Conservation (phyloP, 495 filamentous ascomycete species). For the Physcia stellaris region DNA sequence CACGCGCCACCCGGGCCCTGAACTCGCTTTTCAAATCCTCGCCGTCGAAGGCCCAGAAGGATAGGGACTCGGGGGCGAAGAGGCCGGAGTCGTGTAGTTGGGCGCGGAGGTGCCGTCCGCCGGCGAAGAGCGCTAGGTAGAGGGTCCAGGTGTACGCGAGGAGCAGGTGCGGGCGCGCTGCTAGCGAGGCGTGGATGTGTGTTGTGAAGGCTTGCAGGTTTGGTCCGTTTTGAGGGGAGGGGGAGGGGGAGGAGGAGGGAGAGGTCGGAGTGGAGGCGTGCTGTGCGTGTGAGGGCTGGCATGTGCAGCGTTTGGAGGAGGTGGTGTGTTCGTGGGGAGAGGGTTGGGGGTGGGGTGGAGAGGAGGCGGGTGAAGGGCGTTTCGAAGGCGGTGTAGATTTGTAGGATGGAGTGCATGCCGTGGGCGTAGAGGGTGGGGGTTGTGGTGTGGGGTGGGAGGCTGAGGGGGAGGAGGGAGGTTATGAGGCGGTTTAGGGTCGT, state of each 20-base stretch:
- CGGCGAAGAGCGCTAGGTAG: conserved; percentile 46
- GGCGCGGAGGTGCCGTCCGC: conserved; percentile 38
- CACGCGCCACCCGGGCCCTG: conserved; percentile 18
- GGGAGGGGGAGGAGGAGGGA: background rate
- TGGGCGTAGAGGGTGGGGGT: conserved; percentile 22
- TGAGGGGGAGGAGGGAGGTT: conserved; percentile 27
- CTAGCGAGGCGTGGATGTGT: conserved; percentile 21
- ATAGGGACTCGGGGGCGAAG: conserved; percentile 19
- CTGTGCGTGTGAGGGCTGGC: conserved; percentile 11
- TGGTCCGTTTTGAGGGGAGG: no score
- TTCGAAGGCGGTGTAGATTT: conserved; percentile 34
- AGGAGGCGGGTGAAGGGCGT: background rate
- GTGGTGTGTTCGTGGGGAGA: background rate
- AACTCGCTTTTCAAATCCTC: conserved; percentile 14
- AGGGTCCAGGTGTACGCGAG: conserved; percentile 46
- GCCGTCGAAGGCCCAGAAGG: conserved; percentile 20
- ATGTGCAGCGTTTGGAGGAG: conserved; percentile 8
- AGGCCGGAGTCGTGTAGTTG: conserved; percentile 27
- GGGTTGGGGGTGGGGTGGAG: background rate
- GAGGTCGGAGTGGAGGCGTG: background rate
- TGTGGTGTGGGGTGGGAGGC: conserved; percentile 27
- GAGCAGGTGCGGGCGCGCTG: conserved; percentile 32
- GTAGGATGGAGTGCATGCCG: conserved; percentile 29
- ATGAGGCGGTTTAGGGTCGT: conserved; percentile 34
- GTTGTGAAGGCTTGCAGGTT: conserved; percentile 13